phyloP scores from a whole-genome alignment of 139 green algal species.

The Coelastrella sp. region DNA sequence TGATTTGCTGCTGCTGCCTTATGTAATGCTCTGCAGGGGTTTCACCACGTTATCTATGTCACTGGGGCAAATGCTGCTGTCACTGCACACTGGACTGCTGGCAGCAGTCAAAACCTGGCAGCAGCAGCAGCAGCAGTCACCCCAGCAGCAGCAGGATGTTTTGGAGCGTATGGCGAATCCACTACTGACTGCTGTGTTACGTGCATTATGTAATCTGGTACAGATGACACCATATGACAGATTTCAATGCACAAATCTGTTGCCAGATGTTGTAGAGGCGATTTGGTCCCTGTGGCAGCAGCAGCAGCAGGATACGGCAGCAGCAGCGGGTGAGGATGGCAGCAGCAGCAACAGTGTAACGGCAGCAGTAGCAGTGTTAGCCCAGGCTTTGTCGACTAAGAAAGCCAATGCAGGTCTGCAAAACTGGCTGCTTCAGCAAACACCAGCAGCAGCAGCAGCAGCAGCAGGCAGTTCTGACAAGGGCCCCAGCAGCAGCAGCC shows the following conservation, averaged over 20 bases:
- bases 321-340: neutral
- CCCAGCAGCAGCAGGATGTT: neutral
- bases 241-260: constrained; percentile 63
- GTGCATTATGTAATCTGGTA: constrained; percentile 68
- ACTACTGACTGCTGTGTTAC: constrained; percentile 63
- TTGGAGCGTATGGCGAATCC: constrained; percentile 25
- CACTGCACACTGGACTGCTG: constrained; percentile 60
- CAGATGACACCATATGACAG: constrained; percentile 68
- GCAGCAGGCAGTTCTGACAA: neutral
- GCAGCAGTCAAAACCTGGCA: constrained; percentile 18
- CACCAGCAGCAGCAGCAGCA: neutral
- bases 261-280: constrained; percentile 51
- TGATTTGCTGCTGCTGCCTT: neutral
- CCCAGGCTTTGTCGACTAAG: neutral
- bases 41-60: constrained; percentile 78
- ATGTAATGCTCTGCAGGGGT: constrained; percentile 45
- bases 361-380: constrained; percentile 23
- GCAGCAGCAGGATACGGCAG: neutral
- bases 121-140: constrained; percentile 59
- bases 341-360: constrained; percentile 20
- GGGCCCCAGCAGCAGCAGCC: neutral
- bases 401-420: neutral
- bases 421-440: neutral
- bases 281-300: constrained; percentile 3
- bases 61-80: constrained; percentile 61